These are phyloP conservation scores for Barbarea vulgaris DNA, from an alignment of 345 rosid genomes.

Conservation along the genomic window DNA sequence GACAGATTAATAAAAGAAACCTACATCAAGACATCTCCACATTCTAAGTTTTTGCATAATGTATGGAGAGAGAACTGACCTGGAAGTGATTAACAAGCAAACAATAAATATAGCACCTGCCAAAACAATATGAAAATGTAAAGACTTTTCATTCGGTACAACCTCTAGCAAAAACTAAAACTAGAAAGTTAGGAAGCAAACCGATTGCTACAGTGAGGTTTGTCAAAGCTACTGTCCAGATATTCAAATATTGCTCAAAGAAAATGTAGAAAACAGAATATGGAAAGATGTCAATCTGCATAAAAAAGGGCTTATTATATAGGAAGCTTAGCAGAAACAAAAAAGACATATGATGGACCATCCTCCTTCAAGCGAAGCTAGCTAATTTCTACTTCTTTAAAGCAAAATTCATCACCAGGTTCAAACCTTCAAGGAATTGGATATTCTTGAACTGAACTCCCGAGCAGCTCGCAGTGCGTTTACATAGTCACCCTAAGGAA, in stretches of 20 bases:
- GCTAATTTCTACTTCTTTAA: slow-evolving; percentile 12
- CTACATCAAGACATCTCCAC: slow-evolving; percentile 21
- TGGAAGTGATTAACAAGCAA: slow-evolving; percentile 77
- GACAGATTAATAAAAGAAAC: slow-evolving; percentile 30
- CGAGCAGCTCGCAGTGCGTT: slow-evolving; percentile 84
- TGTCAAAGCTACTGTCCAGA: slow-evolving; percentile 86
- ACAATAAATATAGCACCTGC: slow-evolving; percentile 88
- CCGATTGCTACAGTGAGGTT: slow-evolving; percentile 86
- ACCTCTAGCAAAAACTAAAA: slow-evolving; percentile 24
- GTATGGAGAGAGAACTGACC: slow-evolving; percentile 51
- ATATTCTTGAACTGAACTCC: slow-evolving; percentile 75
- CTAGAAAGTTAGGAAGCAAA: slow-evolving; percentile 45
- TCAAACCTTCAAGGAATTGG: slow-evolving; percentile 74
- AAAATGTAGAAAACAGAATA: slow-evolving; percentile 93
- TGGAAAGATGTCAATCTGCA: slow-evolving; percentile 90
- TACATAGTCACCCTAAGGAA: slow-evolving; percentile 78
- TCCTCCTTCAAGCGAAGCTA: slow-evolving; percentile 21
- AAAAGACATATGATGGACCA: neutral
- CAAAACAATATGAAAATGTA: slow-evolving; percentile 28
- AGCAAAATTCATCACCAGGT: slow-evolving; percentile 9
- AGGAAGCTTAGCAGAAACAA: slow-evolving; percentile 36
- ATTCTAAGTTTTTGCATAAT: slow-evolving; percentile 18
- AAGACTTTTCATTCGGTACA: slow-evolving; percentile 20
- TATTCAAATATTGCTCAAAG: slow-evolving; percentile 94
- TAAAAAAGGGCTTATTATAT: slow-evolving; percentile 15